These are phyloP conservation scores for Mycena leptocephala DNA, from an alignment of 768 basidiomycete species.

Conservation along the genomic window DNA sequence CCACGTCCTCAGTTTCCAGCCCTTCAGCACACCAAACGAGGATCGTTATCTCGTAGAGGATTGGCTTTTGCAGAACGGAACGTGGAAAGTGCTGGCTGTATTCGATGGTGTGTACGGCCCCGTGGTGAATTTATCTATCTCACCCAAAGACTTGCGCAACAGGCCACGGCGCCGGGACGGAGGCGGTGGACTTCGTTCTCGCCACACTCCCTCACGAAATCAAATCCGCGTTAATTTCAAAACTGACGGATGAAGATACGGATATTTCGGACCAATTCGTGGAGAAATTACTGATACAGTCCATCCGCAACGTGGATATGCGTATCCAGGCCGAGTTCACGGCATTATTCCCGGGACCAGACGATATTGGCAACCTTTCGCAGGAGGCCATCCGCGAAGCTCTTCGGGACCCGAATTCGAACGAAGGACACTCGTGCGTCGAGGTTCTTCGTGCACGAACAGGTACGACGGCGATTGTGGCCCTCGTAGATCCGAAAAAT, in stretches of 20 bases:
- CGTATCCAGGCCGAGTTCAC: slow-evolving; percentile 20
- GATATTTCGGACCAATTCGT: not conserved
- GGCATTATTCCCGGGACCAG: not conserved
- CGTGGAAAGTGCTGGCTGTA: slow-evolving; percentile 22
- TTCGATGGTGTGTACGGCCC: slow-evolving; percentile 25
- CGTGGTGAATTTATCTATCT: too few species aligned
- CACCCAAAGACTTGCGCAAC: not conserved
- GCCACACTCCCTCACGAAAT: not conserved
- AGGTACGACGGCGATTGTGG: slow-evolving; percentile 32
- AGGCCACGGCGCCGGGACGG: slow-evolving; percentile 29
- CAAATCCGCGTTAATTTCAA: not conserved
- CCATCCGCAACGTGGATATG: slow-evolving; percentile 17
- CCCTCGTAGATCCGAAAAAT: slow-evolving; percentile 30
- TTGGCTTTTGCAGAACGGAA: slow-evolving; percentile 18
- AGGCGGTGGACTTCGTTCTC: slow-evolving; percentile 25
- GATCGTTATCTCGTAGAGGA: slow-evolving; percentile 27
- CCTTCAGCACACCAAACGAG: slow-evolving; percentile 7
- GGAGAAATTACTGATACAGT: not conserved
- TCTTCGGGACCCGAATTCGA: slow-evolving; percentile 3
- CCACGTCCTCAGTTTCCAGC: slow-evolving; percentile 24
- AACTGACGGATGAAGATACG: not conserved
- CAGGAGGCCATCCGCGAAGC: slow-evolving; percentile 3
- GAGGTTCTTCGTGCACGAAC: slow-evolving; percentile 27
- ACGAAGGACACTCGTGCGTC: slow-evolving; percentile 7
- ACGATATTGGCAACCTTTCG: not conserved